Conservation (phyloP, 371 early-diverging fungal species). For the Umbelopsis sp. region DNA sequence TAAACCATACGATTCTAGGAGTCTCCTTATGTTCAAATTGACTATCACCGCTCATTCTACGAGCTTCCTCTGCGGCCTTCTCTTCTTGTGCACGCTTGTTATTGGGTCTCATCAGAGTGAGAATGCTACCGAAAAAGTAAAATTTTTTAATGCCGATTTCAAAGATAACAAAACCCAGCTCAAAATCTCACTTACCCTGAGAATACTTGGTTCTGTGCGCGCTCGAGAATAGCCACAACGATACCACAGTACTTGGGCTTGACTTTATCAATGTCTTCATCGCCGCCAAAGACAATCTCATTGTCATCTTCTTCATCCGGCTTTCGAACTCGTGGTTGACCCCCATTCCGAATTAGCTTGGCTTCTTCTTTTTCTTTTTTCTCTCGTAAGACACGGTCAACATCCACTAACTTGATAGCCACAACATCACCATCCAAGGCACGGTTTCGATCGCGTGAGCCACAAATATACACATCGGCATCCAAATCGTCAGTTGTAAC, state of each 20-base stretch:
- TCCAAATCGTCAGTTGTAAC: conserved; percentile 70
- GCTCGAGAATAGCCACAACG: conserved; percentile 67
- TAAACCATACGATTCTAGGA: conserved; percentile 80
- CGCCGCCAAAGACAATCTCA: conserved; percentile 55
- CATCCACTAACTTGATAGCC: conserved; percentile 72
- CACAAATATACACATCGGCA: conserved; percentile 80
- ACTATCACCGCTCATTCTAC: conserved; percentile 26
- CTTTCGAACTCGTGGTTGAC: conserved; percentile 41
- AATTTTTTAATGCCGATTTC: background rate
- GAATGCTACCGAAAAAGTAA: conserved; percentile 32
- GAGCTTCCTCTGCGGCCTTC: conserved; percentile 44
- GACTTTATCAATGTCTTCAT: conserved; percentile 53
- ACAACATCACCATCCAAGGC: conserved; percentile 90
- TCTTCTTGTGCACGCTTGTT: conserved; percentile 59
- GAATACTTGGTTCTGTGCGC: conserved; percentile 62
- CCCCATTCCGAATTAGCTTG: conserved; percentile 48
- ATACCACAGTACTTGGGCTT: conserved; percentile 66
- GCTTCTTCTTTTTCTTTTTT: conserved; percentile 58
- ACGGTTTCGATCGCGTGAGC: conserved; percentile 79
- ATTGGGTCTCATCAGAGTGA: conserved; percentile 62
- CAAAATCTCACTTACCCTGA: conserved; percentile 41
- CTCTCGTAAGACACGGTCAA: conserved; percentile 57
- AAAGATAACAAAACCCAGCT: too few relatives aligned
- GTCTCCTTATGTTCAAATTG: conserved; percentile 34
- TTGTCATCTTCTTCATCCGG: conserved; percentile 60